phyloP scores from a whole-genome alignment of 1,284 basidiomycete species.

The Meira miltonrushii region DNA sequence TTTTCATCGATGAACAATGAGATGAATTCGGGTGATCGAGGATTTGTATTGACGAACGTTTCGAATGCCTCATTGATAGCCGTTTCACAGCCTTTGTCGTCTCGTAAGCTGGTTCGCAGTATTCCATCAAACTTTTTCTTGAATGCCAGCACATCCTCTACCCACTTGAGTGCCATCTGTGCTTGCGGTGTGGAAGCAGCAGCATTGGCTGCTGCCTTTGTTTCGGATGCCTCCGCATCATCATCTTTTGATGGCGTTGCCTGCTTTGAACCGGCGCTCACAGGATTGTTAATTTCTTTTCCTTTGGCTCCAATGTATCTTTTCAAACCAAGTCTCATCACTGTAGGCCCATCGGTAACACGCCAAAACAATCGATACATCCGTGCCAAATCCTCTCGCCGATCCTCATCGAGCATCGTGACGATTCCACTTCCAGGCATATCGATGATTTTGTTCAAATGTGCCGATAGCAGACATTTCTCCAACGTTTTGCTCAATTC shows the following conservation, averaged over 20 bases:
- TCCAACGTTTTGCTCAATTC: conserved; percentile 74
- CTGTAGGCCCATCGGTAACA: conserved; percentile 61
- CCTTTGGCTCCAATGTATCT: conserved; percentile 73
- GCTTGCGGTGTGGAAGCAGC: conserved; percentile 38
- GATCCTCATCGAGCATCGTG: conserved; percentile 77
- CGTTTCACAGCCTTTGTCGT: conserved; percentile 67
- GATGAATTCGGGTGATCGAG: conserved; percentile 85
- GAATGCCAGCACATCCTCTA: conserved; percentile 81
- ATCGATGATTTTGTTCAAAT: conserved; percentile 69
- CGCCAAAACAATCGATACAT: conserved; percentile 72
- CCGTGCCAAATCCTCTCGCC: conserved; percentile 70
- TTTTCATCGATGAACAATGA: conserved; percentile 97
- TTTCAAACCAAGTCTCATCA: conserved; percentile 68
- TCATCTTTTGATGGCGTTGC: conserved; percentile 6
- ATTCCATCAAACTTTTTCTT: conserved; percentile 84
- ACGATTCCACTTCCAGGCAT: conserved; percentile 83
- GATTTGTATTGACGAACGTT: conserved; percentile 83
- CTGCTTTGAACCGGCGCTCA: conserved; percentile 11
- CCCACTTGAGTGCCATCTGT: conserved; percentile 77
- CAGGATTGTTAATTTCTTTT: conserved; percentile 68
- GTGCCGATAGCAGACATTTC: conserved; percentile 69
- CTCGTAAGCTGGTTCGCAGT: conserved; percentile 67
- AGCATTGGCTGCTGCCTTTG: conserved; percentile 1
- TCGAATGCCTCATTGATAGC: conserved; percentile 90
- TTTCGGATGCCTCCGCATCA: conserved; percentile 9